Evolutionary conservation across 2,329 filamentous ascomycete species (phyloP), one percentile per base, ranked within the genome.

Genomic region (Colletotrichum lentis): DNA sequence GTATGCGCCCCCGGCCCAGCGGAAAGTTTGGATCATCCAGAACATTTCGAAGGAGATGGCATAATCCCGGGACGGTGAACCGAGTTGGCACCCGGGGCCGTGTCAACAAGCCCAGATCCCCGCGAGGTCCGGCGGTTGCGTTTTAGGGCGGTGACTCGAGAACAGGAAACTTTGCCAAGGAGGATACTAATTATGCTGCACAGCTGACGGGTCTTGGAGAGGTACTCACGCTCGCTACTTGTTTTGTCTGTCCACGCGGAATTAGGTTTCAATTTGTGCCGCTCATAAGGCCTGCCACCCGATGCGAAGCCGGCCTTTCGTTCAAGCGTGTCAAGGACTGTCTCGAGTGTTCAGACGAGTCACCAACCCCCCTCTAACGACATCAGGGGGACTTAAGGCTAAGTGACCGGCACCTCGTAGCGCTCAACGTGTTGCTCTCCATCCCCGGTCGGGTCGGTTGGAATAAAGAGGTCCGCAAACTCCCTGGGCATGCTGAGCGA

Each of bases 21-120:
- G 47, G 61, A 58, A 67, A 64, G 54, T 54, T 11, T 64, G 59
- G 55, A 49, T 35, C 18, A 11, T n/a, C 27, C 27, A 52, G 53
- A 27, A 52, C 18, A 18, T 20, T 52, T 37, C 20, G 5, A 6
- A 11, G 8, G 20, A n/a, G 22, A 39, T 22, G 41, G 16, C 6
- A 16, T 6, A n/a, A 24, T 67, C n/a, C 22, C 22, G 39, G 39
- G 52, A 14, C 12, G 14, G 20, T 37, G 18, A 3, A 31, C 10
- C 20, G 41, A 11, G 16, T 16, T 22, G 14, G 7, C 14, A 18
- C 22, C 20, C 3, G 24, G 24, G 18, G 6, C 20, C 24, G 5
- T 11, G 22, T 46, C 12, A 11, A 20, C 18, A 2, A 52, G 24
- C 0, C n/a, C 16, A 16, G 31, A 16, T n/a, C n/a, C 24, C 27